These are phyloP conservation scores for Pseudoturritis turrita DNA, from an alignment of 345 rosid genomes.

Conservation along the genomic window DNA sequence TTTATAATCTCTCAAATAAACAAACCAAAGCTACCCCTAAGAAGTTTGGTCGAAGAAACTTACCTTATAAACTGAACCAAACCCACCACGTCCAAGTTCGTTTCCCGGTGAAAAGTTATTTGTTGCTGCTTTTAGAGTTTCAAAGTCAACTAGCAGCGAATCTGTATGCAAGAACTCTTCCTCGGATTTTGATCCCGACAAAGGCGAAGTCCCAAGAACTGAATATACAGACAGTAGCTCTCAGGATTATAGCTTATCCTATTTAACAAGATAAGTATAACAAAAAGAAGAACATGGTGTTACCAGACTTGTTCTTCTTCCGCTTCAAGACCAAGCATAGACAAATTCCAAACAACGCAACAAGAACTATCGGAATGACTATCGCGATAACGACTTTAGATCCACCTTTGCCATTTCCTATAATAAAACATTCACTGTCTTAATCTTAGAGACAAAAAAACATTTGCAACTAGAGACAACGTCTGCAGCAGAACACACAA, in stretches of 20 bases:
- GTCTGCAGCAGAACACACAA: background rate
- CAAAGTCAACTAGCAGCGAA: slow-evolving; percentile 34
- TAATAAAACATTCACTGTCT: background rate
- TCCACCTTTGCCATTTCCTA: slow-evolving; percentile 24
- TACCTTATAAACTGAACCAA: slow-evolving; percentile 57
- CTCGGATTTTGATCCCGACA: slow-evolving; percentile 15
- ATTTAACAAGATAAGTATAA: background rate
- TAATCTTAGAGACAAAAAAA: background rate
- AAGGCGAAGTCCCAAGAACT: slow-evolving; percentile 7
- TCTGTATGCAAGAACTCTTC: slow-evolving; percentile 30
- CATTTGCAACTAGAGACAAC: background rate
- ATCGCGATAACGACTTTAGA: slow-evolving; percentile 16
- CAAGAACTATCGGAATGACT: slow-evolving; percentile 17
- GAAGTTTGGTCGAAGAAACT: background rate
- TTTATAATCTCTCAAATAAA: background rate
- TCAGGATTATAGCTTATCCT: background rate
- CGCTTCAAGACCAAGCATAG: slow-evolving; percentile 22
- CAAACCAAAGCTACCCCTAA: background rate
- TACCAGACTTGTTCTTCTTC: slow-evolving; percentile 11
- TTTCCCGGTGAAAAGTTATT: slow-evolving; percentile 36
- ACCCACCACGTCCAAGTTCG: slow-evolving; percentile 59
- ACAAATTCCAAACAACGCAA: background rate
- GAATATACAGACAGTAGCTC: background rate
- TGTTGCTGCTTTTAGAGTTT: slow-evolving; percentile 39
- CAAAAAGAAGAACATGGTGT: background rate